phyloP scores from a whole-genome alignment of 1,284 basidiomycete genomes.

The Fistulina hepatica region DNA sequence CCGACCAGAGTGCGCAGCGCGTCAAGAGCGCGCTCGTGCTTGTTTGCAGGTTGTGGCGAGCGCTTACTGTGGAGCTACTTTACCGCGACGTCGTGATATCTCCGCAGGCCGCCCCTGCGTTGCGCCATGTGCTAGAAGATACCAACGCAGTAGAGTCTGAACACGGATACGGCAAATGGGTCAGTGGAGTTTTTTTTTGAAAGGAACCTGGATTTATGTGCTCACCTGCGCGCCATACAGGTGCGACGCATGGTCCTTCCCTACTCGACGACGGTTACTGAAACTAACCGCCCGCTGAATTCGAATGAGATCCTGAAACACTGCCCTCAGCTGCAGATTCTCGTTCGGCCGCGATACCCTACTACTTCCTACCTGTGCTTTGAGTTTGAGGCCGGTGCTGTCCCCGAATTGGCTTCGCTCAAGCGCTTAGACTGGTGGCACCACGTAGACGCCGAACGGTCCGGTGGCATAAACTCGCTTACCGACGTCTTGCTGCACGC shows the following conservation, averaged over 20 bases:
- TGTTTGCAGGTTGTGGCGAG: conserved; percentile 47
- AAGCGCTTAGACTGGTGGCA: conserved; percentile 62
- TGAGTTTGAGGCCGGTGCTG: conserved; percentile 37
- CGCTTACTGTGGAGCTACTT: conserved; percentile 32
- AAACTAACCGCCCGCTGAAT: conserved; percentile 21
- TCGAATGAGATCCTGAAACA: conserved; percentile 35
- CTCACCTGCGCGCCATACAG: conserved; percentile 17
- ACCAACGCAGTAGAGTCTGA: conserved; percentile 17
- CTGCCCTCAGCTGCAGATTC: conserved; percentile 42
- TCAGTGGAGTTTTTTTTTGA: conserved; percentile 16
- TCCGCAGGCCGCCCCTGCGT: conserved; percentile 19
- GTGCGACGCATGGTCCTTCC: conserved; percentile 49
- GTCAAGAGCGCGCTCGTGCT: conserved; percentile 34
- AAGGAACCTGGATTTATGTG: conserved; percentile 2
- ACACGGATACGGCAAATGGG: conserved; percentile 25
- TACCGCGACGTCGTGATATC: conserved; percentile 43
- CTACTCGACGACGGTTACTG: conserved; percentile 39
- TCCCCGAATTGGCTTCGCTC: conserved; percentile 37
- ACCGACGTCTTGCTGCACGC: conserved; percentile 37
- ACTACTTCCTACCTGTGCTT: conserved; percentile 23
- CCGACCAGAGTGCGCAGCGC: conserved; percentile 15
- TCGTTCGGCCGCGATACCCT: conserved; percentile 35
- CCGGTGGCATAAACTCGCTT: conserved; percentile 57
- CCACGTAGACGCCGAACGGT: conserved; percentile 42
- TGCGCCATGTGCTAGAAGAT: conserved; percentile 22